Conservation (phyloP, 192 early-diverging fungal genomes). For the Umbelopsis sp. region DNA sequence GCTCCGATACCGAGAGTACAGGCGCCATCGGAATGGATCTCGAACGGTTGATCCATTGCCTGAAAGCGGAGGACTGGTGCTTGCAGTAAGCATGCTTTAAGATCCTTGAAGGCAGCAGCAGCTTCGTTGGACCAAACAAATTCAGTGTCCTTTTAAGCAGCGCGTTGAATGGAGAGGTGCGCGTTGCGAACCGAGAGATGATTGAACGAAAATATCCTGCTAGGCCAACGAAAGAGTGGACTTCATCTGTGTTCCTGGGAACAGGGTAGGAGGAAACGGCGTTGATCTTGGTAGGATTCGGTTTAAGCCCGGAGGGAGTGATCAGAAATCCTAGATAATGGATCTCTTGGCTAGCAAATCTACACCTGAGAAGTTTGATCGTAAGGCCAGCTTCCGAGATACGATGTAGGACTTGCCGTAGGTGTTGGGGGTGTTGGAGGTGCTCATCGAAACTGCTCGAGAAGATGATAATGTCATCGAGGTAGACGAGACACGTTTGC, state of each 20-base stretch:
- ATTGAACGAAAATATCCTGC: slow-evolving; percentile 20
- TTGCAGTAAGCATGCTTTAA: neutral
- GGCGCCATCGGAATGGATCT: slow-evolving; percentile 15
- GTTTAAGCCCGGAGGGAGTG: neutral
- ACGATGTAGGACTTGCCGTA: neutral
- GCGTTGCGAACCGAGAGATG: slow-evolving; percentile 13
- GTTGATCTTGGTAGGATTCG: slow-evolving; percentile 8
- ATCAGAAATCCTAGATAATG: slow-evolving; percentile 24
- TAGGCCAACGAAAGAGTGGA: slow-evolving; percentile 29
- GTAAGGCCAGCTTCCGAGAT: neutral
- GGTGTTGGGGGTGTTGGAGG: slow-evolving; percentile 32
- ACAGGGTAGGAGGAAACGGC: neutral
- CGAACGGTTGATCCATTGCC: neutral
- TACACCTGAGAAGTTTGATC: slow-evolving; percentile 17
- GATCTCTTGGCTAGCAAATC: slow-evolving; percentile 8
- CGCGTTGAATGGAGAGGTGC: slow-evolving; percentile 5
- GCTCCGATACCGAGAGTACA: slow-evolving; percentile 8
- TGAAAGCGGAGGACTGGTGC: slow-evolving; percentile 13
- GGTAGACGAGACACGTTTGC: slow-evolving; percentile 37
- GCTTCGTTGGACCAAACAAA: neutral
- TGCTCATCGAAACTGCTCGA: slow-evolving; percentile 36
- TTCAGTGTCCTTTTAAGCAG: slow-evolving; percentile 19
- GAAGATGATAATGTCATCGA: slow-evolving; percentile 49
- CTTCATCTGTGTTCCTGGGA: neutral
- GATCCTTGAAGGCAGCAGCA: neutral